phyloP scores from a whole-genome alignment of 345 rosid species.

The Raphanus sativus region DNA sequence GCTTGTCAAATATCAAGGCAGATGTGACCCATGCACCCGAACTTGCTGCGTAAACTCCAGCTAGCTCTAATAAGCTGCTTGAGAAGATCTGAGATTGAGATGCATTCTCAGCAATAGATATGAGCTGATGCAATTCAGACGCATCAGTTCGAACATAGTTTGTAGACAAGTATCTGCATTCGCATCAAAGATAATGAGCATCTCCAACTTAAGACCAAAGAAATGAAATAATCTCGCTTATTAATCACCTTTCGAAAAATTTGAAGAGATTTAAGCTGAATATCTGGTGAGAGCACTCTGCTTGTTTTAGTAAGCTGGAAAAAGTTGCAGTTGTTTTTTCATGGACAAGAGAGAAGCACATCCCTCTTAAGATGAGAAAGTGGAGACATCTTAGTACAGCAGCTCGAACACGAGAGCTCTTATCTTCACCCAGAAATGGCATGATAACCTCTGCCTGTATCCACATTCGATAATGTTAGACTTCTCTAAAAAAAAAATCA shows the following conservation, averaged over 20 bases:
- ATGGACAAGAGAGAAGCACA: slow-evolving; percentile 41
- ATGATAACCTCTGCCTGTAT: slow-evolving; percentile 66
- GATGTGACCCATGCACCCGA: slow-evolving; percentile 77
- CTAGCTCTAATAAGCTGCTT: slow-evolving; percentile 49
- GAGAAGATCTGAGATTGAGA: slow-evolving; percentile 45
- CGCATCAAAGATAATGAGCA: slow-evolving; percentile 15
- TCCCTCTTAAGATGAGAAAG: slow-evolving; percentile 48
- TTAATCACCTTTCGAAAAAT: slow-evolving; percentile 59
- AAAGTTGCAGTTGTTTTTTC: slow-evolving; percentile 38
- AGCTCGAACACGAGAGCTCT: slow-evolving; percentile 44
- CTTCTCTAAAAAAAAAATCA: too few relatives aligned
- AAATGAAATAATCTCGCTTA: neutral
- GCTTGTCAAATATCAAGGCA: slow-evolving; percentile 62
- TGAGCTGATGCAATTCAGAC: slow-evolving; percentile 46
- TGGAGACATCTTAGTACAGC: slow-evolving; percentile 65
- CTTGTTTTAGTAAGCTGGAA: slow-evolving; percentile 43
- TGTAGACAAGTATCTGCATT: slow-evolving; percentile 59
- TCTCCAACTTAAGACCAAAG: neutral
- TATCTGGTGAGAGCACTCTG: slow-evolving; percentile 47
- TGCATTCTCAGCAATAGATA: slow-evolving; percentile 51
- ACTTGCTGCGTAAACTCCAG: slow-evolving; percentile 62
- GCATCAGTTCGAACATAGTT: slow-evolving; percentile 38
- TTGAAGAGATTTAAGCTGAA: slow-evolving; percentile 63
- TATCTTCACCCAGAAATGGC: slow-evolving; percentile 48
- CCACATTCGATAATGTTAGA: slow-evolving; percentile 13